These are phyloP conservation scores for Sphagnum fallax DNA, from an alignment of 228 moss, liverwort and hornwort genomes.

Conservation along the genomic window DNA sequence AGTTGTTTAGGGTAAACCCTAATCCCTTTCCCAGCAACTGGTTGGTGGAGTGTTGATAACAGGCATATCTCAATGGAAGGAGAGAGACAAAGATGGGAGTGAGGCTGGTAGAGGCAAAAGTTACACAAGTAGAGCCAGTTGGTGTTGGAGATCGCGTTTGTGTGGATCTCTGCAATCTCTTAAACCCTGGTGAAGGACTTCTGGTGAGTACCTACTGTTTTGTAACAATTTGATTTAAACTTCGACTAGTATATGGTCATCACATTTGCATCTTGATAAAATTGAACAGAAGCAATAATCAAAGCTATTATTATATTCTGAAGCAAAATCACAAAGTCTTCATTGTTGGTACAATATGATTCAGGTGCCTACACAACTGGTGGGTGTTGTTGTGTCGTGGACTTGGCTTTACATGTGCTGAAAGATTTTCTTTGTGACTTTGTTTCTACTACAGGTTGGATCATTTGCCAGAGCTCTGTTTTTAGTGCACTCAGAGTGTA, in stretches of 20 bases:
- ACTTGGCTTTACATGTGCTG: no score
- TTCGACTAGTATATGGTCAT: no score
- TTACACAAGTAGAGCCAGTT: constrained; percentile 56
- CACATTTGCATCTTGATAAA: neutral
- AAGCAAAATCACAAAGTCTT: no score
- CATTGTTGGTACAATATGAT: no score
- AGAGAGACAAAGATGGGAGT: constrained; percentile 21
- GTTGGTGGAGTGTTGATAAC: neutral
- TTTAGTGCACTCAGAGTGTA: constrained; percentile 91
- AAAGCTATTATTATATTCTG: no score
- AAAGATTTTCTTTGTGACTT: no score
- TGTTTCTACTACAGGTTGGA: constrained; percentile 49
- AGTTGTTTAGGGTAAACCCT: no score
- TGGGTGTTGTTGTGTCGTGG: no score
- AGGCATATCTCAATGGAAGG: constrained; percentile 29
- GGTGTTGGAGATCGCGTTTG: constrained; percentile 87
- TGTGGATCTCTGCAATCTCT: constrained; percentile 75
- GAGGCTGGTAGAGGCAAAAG: constrained; percentile 43
- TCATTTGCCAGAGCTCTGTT: constrained; percentile 94
- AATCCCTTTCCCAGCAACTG: no score
- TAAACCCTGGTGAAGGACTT: constrained; percentile 79
- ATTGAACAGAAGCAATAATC: no score
- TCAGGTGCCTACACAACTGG: no score
- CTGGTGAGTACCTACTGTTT: constrained; percentile 31
- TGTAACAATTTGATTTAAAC: no score